Base-by-base conservation (phyloP, 129 eudicot genomes). In the Flaveria robusta region DNA sequence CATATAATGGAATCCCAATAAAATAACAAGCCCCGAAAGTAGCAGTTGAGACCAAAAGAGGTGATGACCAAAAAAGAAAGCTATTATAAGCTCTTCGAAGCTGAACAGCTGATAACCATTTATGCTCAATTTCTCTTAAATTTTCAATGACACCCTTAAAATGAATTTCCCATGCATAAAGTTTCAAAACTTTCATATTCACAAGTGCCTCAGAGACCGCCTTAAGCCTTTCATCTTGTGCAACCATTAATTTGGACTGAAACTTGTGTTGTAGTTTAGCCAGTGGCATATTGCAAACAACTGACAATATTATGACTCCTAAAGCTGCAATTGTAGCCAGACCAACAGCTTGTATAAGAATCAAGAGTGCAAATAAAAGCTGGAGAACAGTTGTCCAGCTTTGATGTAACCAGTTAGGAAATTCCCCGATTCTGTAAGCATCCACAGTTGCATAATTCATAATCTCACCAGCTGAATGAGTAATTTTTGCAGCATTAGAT, bases 121-220 rank as follows among this genome's bases (percentile, higher is more conserved):
- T 89, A 74, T 82, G 64, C 75, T 94, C 99, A 0, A 80, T 80
- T 6, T 50, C 60, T 82, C 99, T 87, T 77, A 94, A 66, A 19
- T 84, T 86, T 41, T 94, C 90, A 2, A 94, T 86, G 39, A 82
- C 92, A 60, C 89, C 80, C 78, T 85, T 91, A 84, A 94, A 94
- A 85, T 89, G 97, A 26, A 80, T 86, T 70, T 94, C 99, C 99
- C 99, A 91, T 9, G 99, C 99, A 46, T 94, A 94, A 42, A 94
- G 82, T 68, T 91, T 94, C 69, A 91, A 71, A 70, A 94, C 96
- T 84, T 94, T 94, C 98, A 94, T 94, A 66, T 87, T 94, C 77
- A 94, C 90, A 37, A 94, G 93, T 64, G 98, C 96, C 81, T 91
- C 98, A 1, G 88, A 78, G 77, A 82, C 81, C 14, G 97, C 91